Percentiles rank a stretch among this genome's conserved stretches.
phyloP scores from a whole-genome alignment of 768 basidiomycete genomes.

The Saitozyma podzolica region DNA sequence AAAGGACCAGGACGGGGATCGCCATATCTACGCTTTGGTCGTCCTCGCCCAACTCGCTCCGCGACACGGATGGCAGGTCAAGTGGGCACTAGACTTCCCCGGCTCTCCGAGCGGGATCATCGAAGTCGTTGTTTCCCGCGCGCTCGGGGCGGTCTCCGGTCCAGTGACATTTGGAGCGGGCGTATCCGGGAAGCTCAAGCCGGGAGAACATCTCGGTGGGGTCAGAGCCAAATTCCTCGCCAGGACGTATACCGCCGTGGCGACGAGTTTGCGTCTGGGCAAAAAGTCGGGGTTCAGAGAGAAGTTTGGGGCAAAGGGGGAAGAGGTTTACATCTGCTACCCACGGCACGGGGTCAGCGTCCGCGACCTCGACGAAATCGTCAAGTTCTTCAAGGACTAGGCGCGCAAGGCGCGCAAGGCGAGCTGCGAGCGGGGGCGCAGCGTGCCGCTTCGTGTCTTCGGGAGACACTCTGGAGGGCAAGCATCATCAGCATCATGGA shows the following conservation, averaged over 20 bases:
- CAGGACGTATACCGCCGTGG: constrained; percentile 55
- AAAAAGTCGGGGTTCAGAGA: constrained; percentile 55
- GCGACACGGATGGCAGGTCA: constrained; percentile 58
- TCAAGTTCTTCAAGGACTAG: constrained; percentile 23
- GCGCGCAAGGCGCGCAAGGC: too few relatives aligned
- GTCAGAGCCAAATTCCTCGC: constrained; percentile 53
- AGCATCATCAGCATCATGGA: too few relatives aligned
- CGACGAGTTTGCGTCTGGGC: constrained; percentile 50
- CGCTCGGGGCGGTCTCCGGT: constrained; percentile 55
- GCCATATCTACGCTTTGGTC: constrained; percentile 57
- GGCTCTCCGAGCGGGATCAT: constrained; percentile 61
- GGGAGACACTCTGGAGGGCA: too few relatives aligned
- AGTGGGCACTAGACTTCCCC: constrained; percentile 62
- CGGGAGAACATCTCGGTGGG: constrained; percentile 51
- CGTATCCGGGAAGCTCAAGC: constrained; percentile 49
- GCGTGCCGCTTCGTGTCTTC: too few relatives aligned
- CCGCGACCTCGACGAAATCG: constrained; percentile 22
- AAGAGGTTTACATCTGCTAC: constrained; percentile 34
- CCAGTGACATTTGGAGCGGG: constrained; percentile 56
- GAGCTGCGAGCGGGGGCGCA: too few relatives aligned
- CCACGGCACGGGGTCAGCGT: constrained; percentile 26
- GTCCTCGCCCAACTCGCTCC: constrained; percentile 59
- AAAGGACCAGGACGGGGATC: constrained; percentile 39
- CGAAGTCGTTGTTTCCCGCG: constrained; percentile 59
- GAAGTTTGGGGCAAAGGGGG: constrained; percentile 46